Percentiles rank a stretch among this genome's conserved stretches.
Evolutionary conservation across 129 eudicot genomes (phyloP).

Genomic region (Pseudognaphalium luteoalbum): DNA sequence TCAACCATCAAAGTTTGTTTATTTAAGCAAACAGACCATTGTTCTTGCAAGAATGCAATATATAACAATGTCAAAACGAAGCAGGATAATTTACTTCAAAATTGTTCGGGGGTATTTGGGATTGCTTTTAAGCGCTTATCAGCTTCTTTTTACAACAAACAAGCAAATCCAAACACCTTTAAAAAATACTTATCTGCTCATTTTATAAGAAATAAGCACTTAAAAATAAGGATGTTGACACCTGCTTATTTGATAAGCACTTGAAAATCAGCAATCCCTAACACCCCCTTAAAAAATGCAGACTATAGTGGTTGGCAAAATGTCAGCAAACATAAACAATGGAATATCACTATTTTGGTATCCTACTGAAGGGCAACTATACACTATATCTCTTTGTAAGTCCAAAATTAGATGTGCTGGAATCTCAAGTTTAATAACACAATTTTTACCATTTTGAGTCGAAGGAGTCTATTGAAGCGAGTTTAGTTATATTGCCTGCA

Average conservation of each 20-base stretch:
- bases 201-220: neutral
- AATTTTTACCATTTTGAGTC: slow-evolving; percentile 87
- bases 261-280: neutral
- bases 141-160: too few relatives aligned
- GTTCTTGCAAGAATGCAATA: too few relatives aligned
- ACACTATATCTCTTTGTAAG: neutral
- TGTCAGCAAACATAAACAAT: slow-evolving; percentile 13
- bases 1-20: neutral
- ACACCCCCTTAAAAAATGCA: neutral
- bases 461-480: slow-evolving; percentile 93
- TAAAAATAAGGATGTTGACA: neutral
- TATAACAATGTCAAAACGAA: too few relatives aligned
- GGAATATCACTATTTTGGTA: neutral
- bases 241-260: too few relatives aligned
- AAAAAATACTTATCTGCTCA: too few relatives aligned
- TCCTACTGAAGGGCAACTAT: neutral
- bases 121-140: too few relatives aligned
- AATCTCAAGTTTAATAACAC: slow-evolving; percentile 11
- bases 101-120: too few relatives aligned
- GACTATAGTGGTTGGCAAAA: neutral
- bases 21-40: neutral
- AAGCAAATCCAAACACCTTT: too few relatives aligned
- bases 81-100: too few relatives aligned
- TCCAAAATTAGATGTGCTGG: neutral
- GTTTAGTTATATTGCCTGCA: slow-evolving; percentile 65